Percentiles rank a stretch among this genome's conserved stretches.
phyloP scores from a whole-genome alignment of 1,284 basidiomycete species.

The Ceratobasidium sp. region DNA sequence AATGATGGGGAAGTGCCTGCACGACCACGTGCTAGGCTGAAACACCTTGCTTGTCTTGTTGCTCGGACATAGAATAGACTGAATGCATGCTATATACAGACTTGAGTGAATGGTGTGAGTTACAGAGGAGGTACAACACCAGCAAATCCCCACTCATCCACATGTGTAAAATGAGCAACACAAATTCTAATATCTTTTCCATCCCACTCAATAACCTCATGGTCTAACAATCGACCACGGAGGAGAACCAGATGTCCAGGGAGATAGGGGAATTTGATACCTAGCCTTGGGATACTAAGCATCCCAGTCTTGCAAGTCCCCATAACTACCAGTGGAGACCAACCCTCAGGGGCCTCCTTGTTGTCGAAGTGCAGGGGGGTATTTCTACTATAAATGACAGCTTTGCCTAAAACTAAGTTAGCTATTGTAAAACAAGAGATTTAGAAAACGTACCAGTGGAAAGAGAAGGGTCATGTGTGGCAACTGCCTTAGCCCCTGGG shows the following conservation, averaged over 20 bases:
- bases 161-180: too few species aligned
- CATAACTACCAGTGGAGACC: constrained; percentile 12
- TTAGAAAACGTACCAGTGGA: neutral
- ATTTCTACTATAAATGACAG: neutral
- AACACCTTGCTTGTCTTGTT: too few species aligned
- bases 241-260: too few species aligned
- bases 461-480: neutral
- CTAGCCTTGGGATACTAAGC: neutral
- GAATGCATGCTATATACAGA: too few species aligned
- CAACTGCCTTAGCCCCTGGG: neutral
- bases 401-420: neutral
- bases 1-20: too few species aligned
- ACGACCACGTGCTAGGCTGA: too few species aligned
- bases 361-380: constrained; percentile 15
- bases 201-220: too few species aligned
- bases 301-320: constrained; percentile 9
- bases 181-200: too few species aligned
- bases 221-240: too few species aligned
- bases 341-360: constrained; percentile 11
- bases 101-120: neutral
- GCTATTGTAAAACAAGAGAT: neutral
- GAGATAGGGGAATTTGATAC: constrained; percentile 8
- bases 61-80: too few species aligned
- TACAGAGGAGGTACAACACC: constrained; percentile 9
- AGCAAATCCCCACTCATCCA: constrained; percentile 3